Evolutionary conservation across 768 basidiomycete genomes (phyloP).

Genomic region (Boletus insuetus): DNA sequence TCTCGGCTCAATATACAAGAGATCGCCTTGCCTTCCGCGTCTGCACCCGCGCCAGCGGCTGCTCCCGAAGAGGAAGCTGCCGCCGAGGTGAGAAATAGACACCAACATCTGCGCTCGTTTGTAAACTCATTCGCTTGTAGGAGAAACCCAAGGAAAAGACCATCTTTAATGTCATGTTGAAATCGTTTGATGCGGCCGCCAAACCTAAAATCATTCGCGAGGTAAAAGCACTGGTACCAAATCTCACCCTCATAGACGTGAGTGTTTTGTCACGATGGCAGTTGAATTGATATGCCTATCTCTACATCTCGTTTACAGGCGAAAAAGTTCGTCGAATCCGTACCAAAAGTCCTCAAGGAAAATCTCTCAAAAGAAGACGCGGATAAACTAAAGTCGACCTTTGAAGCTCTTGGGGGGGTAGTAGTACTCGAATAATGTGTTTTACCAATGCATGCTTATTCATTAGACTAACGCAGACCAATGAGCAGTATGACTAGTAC

Average conservation of each 20-base stretch:
- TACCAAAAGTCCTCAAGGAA: constrained; percentile 92
- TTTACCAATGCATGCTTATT: constrained; percentile 14
- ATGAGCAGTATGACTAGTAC: constrained; percentile 18
- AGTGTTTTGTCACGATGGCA: constrained; percentile 30
- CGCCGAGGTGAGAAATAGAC: constrained; percentile 48
- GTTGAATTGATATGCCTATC: neutral
- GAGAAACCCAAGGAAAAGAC: constrained; percentile 99
- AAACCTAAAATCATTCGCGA: constrained; percentile 98
- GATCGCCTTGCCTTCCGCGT: constrained; percentile 85
- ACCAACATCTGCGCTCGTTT: neutral
- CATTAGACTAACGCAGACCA: constrained; percentile 12
- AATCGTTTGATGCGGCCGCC: constrained; percentile 86
- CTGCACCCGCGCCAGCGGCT: constrained; percentile 55
- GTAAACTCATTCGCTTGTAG: constrained; percentile 33
- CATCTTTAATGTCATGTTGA: constrained; percentile 91
- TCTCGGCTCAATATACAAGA: constrained; percentile 94
- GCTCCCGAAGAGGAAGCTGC: constrained; percentile 59
- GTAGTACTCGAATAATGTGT: constrained; percentile 72
- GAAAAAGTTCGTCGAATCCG: constrained; percentile 97
- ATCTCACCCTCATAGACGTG: constrained; percentile 96
- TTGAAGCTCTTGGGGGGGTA: constrained; percentile 86
- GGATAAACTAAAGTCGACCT: constrained; percentile 90
- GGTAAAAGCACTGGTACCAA: constrained; percentile 93
- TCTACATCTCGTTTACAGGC: constrained; percentile 52
- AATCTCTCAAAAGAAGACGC: constrained; percentile 95